Conservation (phyloP, 192 early-diverging fungal genomes). For the Haplosporangium gracile region DNA sequence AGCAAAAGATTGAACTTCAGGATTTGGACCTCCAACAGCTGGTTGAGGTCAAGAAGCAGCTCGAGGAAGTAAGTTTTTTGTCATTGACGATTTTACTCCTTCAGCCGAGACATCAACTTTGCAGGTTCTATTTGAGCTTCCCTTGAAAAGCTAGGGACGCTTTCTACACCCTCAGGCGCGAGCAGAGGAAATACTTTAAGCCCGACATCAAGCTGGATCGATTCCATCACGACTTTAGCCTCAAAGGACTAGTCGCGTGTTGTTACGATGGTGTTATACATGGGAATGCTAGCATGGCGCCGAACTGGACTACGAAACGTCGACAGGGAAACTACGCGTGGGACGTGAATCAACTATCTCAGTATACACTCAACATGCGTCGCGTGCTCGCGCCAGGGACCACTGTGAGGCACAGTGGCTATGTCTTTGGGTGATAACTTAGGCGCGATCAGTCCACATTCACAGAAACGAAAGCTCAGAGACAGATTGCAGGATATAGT, state of each 20-base stretch:
- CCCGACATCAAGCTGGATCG: neutral
- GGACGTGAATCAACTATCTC: neutral
- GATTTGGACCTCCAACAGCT: constrained; percentile 90
- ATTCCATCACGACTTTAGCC: neutral
- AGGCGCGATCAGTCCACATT: neutral
- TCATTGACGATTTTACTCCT: neutral
- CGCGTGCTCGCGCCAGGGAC: neutral
- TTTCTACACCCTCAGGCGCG: neutral
- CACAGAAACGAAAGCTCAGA: neutral
- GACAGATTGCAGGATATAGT: neutral
- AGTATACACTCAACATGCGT: neutral
- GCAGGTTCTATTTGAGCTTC: neutral
- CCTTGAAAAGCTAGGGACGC: neutral
- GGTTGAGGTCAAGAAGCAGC: constrained; percentile 82
- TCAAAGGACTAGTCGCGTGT: neutral
- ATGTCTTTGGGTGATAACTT: neutral
- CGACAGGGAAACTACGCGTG: neutral
- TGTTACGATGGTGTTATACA: neutral
- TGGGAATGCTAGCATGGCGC: too few species aligned
- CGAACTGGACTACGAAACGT: neutral
- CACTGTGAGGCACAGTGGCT: neutral
- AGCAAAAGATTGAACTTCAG: constrained; percentile 77
- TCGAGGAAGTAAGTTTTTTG: constrained; percentile 78
- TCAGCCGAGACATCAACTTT: neutral
- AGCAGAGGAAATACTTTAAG: neutral